Conservation (phyloP, 441 rosid species). For the Adansonia grandidieri region DNA sequence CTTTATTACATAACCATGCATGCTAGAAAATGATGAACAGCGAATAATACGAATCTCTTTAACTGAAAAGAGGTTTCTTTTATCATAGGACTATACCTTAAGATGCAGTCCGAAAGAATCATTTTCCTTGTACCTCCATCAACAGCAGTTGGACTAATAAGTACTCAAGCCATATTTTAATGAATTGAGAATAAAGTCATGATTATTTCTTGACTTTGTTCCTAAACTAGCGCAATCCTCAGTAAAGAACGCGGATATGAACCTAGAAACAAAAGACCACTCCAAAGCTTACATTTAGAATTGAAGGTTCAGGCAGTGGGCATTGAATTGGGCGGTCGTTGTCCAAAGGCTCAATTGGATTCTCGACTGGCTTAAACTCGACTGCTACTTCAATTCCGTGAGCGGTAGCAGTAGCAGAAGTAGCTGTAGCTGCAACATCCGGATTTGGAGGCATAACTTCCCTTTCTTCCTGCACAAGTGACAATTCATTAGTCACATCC, state of each 20-base stretch:
- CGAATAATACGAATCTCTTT: background rate
- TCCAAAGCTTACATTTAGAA: slow-evolving; percentile 69
- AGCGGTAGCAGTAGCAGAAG: slow-evolving; percentile 47
- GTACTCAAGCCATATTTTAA: background rate
- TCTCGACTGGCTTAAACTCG: slow-evolving; percentile 94
- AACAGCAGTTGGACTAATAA: background rate
- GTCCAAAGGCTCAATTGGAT: slow-evolving; percentile 80
- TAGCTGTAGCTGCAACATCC: slow-evolving; percentile 44
- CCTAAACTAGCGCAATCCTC: background rate
- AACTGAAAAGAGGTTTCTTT: background rate
- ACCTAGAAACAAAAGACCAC: background rate
- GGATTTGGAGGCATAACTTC: slow-evolving; percentile 65
- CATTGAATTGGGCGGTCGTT: slow-evolving; percentile 80
- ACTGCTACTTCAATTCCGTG: slow-evolving; percentile 88
- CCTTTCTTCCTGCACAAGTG: slow-evolving; percentile 62
- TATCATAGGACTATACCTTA: background rate
- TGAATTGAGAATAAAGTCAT: background rate
- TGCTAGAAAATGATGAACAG: background rate
- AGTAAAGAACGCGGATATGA: background rate
- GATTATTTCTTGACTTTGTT: background rate
- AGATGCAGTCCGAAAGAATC: background rate
- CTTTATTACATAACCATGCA: background rate
- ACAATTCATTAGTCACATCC: slow-evolving; percentile 6
- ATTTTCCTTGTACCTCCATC: background rate
- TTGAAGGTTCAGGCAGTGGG: slow-evolving; percentile 90